Percentiles rank a stretch among this genome's conserved stretches.
Conservation (phyloP, 768 basidiomycete genomes). For the Russula earlei region DNA sequence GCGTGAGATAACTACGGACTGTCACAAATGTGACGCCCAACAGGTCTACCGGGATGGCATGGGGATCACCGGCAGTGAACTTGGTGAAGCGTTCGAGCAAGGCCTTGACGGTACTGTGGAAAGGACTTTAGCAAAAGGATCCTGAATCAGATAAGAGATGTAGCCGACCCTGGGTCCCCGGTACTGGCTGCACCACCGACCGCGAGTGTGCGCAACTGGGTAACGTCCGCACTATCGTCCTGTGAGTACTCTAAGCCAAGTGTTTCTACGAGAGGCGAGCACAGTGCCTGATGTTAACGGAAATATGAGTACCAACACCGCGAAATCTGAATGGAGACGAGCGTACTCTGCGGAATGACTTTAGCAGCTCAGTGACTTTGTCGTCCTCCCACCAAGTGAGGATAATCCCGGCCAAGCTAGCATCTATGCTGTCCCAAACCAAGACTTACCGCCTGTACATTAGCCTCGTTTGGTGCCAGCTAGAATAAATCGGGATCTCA, state of each 20-base stretch:
- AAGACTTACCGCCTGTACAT: conserved; percentile 41
- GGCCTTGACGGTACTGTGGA: conserved; percentile 60
- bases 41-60: conserved; percentile 73
- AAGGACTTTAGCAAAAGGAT: conserved; percentile 21
- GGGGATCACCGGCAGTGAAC: conserved; percentile 64
- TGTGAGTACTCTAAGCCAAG: conserved; percentile 70
- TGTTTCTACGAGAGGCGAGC: conserved; percentile 65
- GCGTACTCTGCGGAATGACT: conserved; percentile 51
- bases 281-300: conserved; percentile 42
- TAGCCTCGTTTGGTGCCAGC: not conserved
- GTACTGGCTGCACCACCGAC: conserved; percentile 46
- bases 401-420: conserved; percentile 43
- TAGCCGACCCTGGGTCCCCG: conserved; percentile 34
- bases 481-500: conserved; percentile 27
- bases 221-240: conserved; percentile 56
- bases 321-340: not conserved
- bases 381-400: conserved; percentile 81
- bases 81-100: conserved; percentile 59
- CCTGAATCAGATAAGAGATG: not conserved
- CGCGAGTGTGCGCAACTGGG: conserved; percentile 66
- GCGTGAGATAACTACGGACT: conserved; percentile 29
- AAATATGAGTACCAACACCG: not conserved
- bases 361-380: conserved; percentile 41
- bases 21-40: conserved; percentile 43
- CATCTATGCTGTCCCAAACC: conserved; percentile 68